Percentiles rank a stretch among this genome's conserved stretches.
Conservation (phyloP, 2,329 filamentous ascomycete species). For the Ophiosphaerella narmari region DNA sequence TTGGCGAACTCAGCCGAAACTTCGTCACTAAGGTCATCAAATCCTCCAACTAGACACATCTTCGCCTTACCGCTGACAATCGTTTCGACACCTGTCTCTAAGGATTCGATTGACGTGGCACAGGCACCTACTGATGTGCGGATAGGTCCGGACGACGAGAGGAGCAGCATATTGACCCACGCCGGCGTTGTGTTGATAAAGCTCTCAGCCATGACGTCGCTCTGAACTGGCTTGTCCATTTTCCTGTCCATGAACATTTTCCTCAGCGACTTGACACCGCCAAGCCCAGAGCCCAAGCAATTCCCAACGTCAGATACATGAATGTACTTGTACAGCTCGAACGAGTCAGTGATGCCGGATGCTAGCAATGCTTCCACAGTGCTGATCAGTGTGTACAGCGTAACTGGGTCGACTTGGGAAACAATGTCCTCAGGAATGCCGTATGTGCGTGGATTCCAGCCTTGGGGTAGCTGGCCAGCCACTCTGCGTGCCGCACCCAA, state of each 20-base stretch:
- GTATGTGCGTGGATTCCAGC: conserved; percentile 95
- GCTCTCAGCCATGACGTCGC: conserved; percentile 97
- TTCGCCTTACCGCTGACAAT: conserved; percentile 98
- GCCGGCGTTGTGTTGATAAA: conserved; percentile 99
- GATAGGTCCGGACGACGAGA: conserved; percentile 96
- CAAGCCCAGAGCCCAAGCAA: conserved; percentile 97
- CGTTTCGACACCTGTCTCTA: conserved; percentile 97
- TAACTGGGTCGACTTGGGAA: conserved; percentile 94
- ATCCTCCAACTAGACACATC: conserved; percentile 95
- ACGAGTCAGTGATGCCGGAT: conserved; percentile 95
- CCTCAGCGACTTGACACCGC: conserved; percentile 88
- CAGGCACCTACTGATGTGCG: conserved; percentile 98
- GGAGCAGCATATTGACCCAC: conserved; percentile 98
- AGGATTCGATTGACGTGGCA: conserved; percentile 93
- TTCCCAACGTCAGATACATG: conserved; percentile 98
- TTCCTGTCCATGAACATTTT: conserved; percentile 96
- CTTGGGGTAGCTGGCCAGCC: conserved; percentile 93
- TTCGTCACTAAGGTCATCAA: conserved; percentile 99
- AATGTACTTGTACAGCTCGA: conserved; percentile 99
- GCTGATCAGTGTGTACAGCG: conserved; percentile 90
- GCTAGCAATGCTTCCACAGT: conserved; percentile 89
- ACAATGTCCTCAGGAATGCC: conserved; percentile 98
- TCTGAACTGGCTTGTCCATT: conserved; percentile 94
- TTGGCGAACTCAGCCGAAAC: conserved; percentile 99
- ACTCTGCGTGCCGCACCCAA: conserved; percentile 96